These are phyloP conservation scores for Alternaria panax DNA, from an alignment of 2,329 filamentous ascomycete species.

Conservation along the genomic window DNA sequence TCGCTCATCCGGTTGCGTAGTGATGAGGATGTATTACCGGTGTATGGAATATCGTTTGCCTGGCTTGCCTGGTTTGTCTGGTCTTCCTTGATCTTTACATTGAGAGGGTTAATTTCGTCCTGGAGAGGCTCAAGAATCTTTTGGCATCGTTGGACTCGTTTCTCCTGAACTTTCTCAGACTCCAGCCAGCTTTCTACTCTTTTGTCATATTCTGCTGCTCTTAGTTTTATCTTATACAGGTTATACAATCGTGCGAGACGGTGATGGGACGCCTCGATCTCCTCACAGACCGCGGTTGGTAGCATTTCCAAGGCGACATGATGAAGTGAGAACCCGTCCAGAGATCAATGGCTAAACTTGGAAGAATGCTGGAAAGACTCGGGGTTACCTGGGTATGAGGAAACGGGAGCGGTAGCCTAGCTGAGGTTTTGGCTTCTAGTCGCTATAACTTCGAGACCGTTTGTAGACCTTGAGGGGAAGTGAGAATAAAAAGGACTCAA, in stretches of 20 bases:
- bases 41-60: background rate
- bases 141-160: constrained; percentile 1
- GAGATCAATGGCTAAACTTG: too few relatives aligned
- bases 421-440: background rate
- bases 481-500: background rate
- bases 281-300: background rate
- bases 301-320: constrained; percentile 3
- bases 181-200: constrained; percentile 8
- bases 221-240: background rate
- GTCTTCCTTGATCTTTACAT: background rate
- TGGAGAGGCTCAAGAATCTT: background rate
- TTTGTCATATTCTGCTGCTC: constrained; percentile 4
- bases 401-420: background rate
- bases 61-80: background rate
- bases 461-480: background rate
- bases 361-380: background rate
- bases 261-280: constrained; percentile 4
- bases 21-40: constrained; percentile 4
- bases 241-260: constrained; percentile 10
- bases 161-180: constrained; percentile 2
- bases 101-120: background rate
- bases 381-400: background rate
- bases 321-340: too few relatives aligned
- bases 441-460: background rate
- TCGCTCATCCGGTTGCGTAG: constrained; percentile 1